Percentiles rank a stretch among this genome's conserved stretches.
phyloP scores from a whole-genome alignment of 805 yeast genomes.

The Lipomyces kockii region DNA sequence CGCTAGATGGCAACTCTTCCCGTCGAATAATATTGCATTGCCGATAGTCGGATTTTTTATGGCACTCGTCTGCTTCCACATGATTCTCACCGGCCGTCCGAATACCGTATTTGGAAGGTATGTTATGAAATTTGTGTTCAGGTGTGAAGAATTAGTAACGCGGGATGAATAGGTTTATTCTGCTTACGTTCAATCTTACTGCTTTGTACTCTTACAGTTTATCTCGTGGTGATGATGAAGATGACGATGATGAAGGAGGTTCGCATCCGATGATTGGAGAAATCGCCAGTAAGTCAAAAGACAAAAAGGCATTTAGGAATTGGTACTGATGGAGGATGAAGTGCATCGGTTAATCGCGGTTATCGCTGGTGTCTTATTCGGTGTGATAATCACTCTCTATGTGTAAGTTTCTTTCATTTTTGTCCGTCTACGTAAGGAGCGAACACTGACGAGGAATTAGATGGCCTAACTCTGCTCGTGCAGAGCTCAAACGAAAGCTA shows the following conservation, averaged over 20 bases:
- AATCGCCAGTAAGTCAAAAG: slow-evolving; percentile 55
- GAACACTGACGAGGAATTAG: slow-evolving; percentile 56
- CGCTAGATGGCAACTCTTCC: slow-evolving; percentile 58
- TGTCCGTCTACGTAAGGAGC: slow-evolving; percentile 51
- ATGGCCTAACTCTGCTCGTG: slow-evolving; percentile 73
- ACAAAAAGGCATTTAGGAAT: background rate
- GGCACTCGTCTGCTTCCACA: slow-evolving; percentile 51
- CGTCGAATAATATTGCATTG: slow-evolving; percentile 60
- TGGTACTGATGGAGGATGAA: background rate
- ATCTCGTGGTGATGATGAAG: slow-evolving; percentile 58
- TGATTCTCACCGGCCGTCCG: slow-evolving; percentile 64
- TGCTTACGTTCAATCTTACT: slow-evolving; percentile 77
- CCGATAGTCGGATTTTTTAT: slow-evolving; percentile 54
- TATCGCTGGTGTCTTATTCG: slow-evolving; percentile 74
- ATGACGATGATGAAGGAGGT: slow-evolving; percentile 70
- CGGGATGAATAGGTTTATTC: slow-evolving; percentile 52
- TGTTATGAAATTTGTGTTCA: background rate
- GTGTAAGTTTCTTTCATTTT: slow-evolving; percentile 8
- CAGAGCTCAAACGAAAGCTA: slow-evolving; percentile 65
- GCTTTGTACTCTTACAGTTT: slow-evolving; percentile 75
- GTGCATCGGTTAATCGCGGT: slow-evolving; percentile 77
- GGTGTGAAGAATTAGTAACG: slow-evolving; percentile 60
- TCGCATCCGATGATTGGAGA: slow-evolving; percentile 69
- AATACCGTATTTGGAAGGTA: slow-evolving; percentile 50
- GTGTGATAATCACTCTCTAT: slow-evolving; percentile 63